Conservation (phyloP, 495 filamentous ascomycete species). For the Penicillium pulvis region DNA sequence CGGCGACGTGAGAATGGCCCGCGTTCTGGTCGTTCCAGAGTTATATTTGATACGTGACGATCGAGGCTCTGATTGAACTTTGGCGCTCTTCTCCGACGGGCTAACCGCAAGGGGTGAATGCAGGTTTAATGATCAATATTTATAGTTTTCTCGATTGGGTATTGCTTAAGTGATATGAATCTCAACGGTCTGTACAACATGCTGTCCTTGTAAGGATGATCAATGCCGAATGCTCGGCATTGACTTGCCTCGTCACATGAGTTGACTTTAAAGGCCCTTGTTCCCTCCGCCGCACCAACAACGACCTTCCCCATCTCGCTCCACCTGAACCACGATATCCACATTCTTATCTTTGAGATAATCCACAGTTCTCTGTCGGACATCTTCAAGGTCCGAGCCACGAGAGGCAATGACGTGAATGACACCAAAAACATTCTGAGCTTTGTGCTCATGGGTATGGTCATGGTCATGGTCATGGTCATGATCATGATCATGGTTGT, state of each 20-base stretch:
- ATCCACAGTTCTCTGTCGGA: conserved; percentile 63
- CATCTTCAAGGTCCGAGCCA: conserved; percentile 72
- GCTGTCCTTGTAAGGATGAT: conserved; percentile 2
- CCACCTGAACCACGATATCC: conserved; percentile 74
- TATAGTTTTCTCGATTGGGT: not conserved
- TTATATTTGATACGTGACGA: no score
- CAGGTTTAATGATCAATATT: not conserved
- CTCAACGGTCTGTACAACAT: conserved; percentile 1
- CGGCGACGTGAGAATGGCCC: not conserved
- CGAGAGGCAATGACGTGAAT: conserved; percentile 79
- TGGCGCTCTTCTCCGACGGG: no score
- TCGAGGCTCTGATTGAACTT: not conserved
- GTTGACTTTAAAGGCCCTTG: conserved; percentile 25
- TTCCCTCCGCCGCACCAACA: conserved; percentile 74
- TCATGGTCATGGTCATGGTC: conserved; percentile 26
- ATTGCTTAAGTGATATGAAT: not conserved
- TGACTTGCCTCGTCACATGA: not conserved
- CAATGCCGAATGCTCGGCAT: not conserved
- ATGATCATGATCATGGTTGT: conserved; percentile 25
- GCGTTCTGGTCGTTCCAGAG: no score
- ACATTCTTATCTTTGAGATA: conserved; percentile 63
- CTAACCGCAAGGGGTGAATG: not conserved
- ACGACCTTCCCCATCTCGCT: conserved; percentile 70
- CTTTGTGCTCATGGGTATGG: conserved; percentile 34
- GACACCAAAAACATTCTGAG: conserved; percentile 66